A percentile compares a stretch with the other conserved stretches of the same genome.
These are phyloP conservation scores for Xylariaceae sp. DNA, from an alignment of 2,329 filamentous ascomycete species.

Conservation along the genomic window DNA sequence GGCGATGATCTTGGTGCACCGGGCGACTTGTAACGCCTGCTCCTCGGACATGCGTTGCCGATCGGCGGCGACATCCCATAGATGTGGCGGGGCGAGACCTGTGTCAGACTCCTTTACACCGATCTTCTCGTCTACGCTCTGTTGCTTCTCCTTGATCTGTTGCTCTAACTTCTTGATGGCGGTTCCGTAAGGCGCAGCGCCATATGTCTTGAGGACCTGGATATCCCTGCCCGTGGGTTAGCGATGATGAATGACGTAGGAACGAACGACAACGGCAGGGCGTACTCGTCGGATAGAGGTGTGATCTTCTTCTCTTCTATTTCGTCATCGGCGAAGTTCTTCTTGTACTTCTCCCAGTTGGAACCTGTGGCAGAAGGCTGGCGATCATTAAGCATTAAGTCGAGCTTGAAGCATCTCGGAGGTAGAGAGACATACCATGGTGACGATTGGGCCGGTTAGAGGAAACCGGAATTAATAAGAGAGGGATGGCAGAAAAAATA, in stretches of 20 bases:
- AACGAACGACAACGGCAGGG: conserved; percentile 20
- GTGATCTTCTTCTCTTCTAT: conserved; percentile 99
- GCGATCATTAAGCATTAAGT: conserved; percentile 20
- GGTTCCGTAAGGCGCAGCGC: conserved; percentile 89
- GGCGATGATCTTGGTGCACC: conserved; percentile 98
- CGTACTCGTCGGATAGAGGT: conserved; percentile 91
- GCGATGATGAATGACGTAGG: conserved; percentile 13
- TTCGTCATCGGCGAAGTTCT: conserved; percentile 95
- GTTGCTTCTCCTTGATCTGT: conserved; percentile 98
- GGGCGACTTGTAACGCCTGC: conserved; percentile 92
- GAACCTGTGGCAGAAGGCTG: conserved; percentile 90
- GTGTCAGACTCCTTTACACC: conserved; percentile 97
- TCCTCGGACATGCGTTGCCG: conserved; percentile 98
- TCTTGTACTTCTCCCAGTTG: conserved; percentile 98
- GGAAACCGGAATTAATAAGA: not conserved
- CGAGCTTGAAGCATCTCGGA: not conserved
- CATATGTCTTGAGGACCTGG: conserved; percentile 98
- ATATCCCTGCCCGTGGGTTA: conserved; percentile 68
- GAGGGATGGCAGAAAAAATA: not conserved
- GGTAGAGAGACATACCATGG: conserved; percentile 26
- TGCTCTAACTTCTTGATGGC: conserved; percentile 97
- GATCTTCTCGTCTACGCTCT: conserved; percentile 98
- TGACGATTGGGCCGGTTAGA: conserved; percentile 13
- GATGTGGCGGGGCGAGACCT: conserved; percentile 92
- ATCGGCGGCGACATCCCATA: conserved; percentile 98